Percentiles rank a stretch among this genome's conserved stretches.
phyloP scores from a whole-genome alignment of 768 basidiomycete genomes.

The Cyathus striatus region DNA sequence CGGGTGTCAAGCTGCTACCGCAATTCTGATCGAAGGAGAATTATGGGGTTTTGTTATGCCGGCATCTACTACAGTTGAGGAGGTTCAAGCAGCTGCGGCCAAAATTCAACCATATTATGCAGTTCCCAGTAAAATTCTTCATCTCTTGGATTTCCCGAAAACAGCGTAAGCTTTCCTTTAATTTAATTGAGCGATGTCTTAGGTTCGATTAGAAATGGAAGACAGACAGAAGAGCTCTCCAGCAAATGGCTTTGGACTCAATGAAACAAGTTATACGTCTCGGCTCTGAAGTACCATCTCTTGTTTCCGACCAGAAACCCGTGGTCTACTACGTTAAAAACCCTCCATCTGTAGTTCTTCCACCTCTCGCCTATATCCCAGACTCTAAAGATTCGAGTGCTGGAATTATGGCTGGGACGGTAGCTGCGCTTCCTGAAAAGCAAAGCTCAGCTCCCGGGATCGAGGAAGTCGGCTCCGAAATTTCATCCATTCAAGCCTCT shows the following conservation, averaged over 20 bases:
- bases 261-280: conserved; percentile 5
- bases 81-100: conserved; percentile 38
- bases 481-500: conserved; percentile 19
- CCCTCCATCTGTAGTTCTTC: neutral
- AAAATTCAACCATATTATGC: conserved; percentile 57
- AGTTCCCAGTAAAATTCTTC: conserved; percentile 41
- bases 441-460: conserved; percentile 5
- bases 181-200: too few species aligned
- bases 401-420: neutral
- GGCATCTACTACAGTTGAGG: conserved; percentile 22
- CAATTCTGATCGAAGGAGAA: conserved; percentile 44
- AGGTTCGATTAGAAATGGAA: conserved; percentile 49
- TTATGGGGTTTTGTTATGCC: conserved; percentile 56
- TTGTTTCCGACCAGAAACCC: neutral
- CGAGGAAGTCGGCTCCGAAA: conserved; percentile 17
- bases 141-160: conserved; percentile 43
- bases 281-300: conserved; percentile 2
- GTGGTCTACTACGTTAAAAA: neutral
- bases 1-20: conserved; percentile 40
- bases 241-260: conserved; percentile 25
- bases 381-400: neutral
- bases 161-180: conserved; percentile 42
- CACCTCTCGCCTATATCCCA: neutral
- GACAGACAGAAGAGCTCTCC: conserved; percentile 42
- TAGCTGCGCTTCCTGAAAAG: neutral